Conservation (phyloP, 768 basidiomycete genomes). For the Mrakia hoshinonis region DNA sequence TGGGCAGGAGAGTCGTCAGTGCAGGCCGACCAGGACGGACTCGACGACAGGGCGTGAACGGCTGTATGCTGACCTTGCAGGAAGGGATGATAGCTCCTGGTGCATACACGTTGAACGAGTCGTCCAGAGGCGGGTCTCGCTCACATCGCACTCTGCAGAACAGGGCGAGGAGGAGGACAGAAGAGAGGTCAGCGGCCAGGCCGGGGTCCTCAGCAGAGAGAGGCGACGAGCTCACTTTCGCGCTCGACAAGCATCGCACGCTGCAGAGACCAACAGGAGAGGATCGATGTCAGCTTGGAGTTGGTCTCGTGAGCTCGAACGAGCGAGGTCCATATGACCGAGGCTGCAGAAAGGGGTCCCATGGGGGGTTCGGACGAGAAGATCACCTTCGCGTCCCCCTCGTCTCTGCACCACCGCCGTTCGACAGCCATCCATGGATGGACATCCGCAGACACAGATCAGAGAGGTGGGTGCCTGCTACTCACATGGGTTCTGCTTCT, state of each 20-base stretch:
- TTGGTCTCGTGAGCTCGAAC: not conserved
- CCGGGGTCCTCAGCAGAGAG: not conserved
- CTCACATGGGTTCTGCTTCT: conserved; percentile 13
- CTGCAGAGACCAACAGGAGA: not conserved
- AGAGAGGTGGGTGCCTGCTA: not conserved
- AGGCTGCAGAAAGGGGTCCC: not conserved
- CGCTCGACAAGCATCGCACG: conserved; percentile 34
- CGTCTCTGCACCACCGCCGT: too few relatives aligned
- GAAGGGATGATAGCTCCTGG: conserved; percentile 31
- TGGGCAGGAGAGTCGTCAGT: conserved; percentile 79
- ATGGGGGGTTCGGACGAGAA: too few relatives aligned
- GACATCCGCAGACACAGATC: too few relatives aligned
- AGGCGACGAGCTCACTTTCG: conserved; percentile 34
- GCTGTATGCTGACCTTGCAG: conserved; percentile 32
- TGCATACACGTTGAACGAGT: not conserved
- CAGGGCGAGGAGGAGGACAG: not conserved
- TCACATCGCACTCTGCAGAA: conserved; percentile 36
- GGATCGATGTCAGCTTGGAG: not conserved
- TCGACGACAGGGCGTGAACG: too few relatives aligned
- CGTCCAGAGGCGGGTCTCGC: conserved; percentile 32
- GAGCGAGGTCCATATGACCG: not conserved
- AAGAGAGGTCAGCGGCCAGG: not conserved
- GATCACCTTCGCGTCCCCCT: too few relatives aligned
- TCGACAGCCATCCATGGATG: not conserved
- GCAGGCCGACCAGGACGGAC: too few relatives aligned